Evolutionary conservation across 1,284 basidiomycete species (phyloP), one percentile per base, ranked within the genome.

Genomic region (Erythrobasidium hasegawianum): DNA sequence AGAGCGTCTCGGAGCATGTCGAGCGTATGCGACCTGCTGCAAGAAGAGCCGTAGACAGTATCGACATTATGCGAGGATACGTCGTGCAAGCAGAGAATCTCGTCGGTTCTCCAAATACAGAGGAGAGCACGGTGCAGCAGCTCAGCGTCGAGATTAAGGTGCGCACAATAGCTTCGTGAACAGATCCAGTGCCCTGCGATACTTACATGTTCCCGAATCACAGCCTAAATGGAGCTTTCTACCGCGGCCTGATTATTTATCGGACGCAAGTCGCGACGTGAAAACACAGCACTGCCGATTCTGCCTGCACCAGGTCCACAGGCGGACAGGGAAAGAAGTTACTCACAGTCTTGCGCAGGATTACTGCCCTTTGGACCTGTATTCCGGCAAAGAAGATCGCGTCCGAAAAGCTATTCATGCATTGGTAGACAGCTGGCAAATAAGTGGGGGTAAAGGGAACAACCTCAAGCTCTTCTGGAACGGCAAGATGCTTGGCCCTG

Each of bases 191-290:
- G n/a, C n/a, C n/a, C n/a, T n/a, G n/a, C n/a, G n/a, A n/a, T n/a
- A n/a, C n/a, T n/a, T n/a, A n/a, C n/a, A n/a, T n/a, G n/a, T n/a
- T n/a, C n/a, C n/a, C n/a, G n/a, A n/a, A n/a, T n/a, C n/a, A 10
- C 72, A 95, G 92, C 92, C 92, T 50, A 96, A 96, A 81, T 96
- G 92, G 91, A 90, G 86, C 2, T 95, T 96, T 77, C 77, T 95
- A 29, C 90, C 92, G 5, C 80, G 80, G 24, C 70, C 81, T 16
- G 71, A 75, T 10, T 81, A 86, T 78, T 79, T 89, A 54, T 85
- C 89, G 0, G 72, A 79, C 1, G 78, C 79, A 57, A 87, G 85
- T 0, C 80, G 78, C 16, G 68, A 74, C 0, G 79, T 85, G 73
- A 96, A 95, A 80, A 81, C 81, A 4, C 78, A 77, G 29, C 86